phyloP scores from a whole-genome alignment of 257 asterid species.

The Gentiana dahurica region DNA sequence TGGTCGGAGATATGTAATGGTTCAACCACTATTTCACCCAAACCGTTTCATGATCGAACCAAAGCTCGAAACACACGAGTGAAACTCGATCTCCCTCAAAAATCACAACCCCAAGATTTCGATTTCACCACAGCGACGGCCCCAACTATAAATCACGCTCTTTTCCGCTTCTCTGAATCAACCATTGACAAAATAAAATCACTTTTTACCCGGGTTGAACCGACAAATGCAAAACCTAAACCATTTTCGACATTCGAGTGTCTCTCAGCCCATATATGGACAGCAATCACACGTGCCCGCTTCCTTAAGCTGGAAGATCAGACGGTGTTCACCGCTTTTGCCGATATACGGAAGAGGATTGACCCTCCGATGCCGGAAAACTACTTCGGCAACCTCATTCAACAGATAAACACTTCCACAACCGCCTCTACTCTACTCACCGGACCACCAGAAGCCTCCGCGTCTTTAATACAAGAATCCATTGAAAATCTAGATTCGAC shows the following conservation, averaged over 20 bases:
- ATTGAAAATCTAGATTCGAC: conserved; percentile 60
- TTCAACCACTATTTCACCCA: too few species aligned
- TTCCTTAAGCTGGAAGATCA: conserved; percentile 63
- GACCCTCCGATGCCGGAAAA: conserved; percentile 92
- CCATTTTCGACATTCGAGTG: conserved; percentile 84
- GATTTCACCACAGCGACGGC: too few species aligned
- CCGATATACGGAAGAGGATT: conserved; percentile 74
- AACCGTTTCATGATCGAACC: too few species aligned
- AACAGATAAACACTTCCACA: conserved; percentile 83
- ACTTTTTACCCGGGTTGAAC: conserved; percentile 25
- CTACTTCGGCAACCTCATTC: conserved; percentile 94
- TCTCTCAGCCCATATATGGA: conserved; percentile 92
- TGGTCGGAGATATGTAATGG: too few species aligned
- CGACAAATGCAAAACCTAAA: conserved; percentile 20
- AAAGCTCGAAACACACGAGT: too few species aligned
- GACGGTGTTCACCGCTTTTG: conserved; percentile 94
- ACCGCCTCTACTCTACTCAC: conserved; percentile 56
- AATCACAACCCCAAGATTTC: too few species aligned
- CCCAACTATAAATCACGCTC: conserved; percentile 38
- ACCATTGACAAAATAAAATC: conserved; percentile 67
- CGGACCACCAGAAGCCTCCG: conserved; percentile 51
- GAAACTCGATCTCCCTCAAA: too few species aligned
- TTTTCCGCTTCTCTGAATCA: conserved; percentile 75
- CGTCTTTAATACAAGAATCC: conserved; percentile 57
- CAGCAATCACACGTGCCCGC: conserved; percentile 80